Conservation (phyloP, 2,329 filamentous ascomycete genomes). For the Thermoascus crustaceus region DNA sequence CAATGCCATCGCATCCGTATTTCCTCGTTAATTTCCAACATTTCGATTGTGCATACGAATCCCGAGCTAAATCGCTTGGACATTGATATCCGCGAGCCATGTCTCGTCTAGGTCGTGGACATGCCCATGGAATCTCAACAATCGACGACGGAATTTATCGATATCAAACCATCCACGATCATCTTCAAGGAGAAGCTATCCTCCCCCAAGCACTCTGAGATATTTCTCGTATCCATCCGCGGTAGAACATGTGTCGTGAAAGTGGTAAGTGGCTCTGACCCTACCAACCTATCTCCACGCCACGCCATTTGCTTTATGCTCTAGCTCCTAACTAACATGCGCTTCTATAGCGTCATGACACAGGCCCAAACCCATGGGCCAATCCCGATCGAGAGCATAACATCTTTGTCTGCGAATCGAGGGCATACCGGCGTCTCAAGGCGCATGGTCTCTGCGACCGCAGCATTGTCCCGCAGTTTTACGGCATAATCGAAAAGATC, state of each 20-base stretch:
- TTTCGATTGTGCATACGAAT: no score
- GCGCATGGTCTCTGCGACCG: background rate
- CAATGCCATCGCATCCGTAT: no score
- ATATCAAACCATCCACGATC: conserved; percentile 4
- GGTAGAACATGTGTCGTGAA: conserved; percentile 12
- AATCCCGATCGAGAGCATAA: background rate
- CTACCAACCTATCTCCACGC: background rate
- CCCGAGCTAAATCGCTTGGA: no score
- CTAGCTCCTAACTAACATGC: conserved; percentile 1
- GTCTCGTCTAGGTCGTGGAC: no score
- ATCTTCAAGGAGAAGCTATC: conserved; percentile 7
- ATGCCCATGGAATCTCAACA: no score
- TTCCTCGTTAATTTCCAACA: no score
- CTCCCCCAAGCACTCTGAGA: conserved; percentile 6
- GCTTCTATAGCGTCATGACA: conserved; percentile 5
- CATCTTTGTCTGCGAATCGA: background rate
- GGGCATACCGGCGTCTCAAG: background rate
- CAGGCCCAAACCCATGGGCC: background rate
- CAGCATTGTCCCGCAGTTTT: background rate
- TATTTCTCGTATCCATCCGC: conserved; percentile 11
- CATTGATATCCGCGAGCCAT: no score
- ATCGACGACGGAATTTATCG: background rate
- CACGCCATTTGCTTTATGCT: no score
- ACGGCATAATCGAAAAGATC: background rate
- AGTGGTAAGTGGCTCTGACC: conserved; percentile 9